These are phyloP conservation scores for Sporothrix euskadiensis DNA, from an alignment of 2,329 filamentous ascomycete species.

Conservation along the genomic window DNA sequence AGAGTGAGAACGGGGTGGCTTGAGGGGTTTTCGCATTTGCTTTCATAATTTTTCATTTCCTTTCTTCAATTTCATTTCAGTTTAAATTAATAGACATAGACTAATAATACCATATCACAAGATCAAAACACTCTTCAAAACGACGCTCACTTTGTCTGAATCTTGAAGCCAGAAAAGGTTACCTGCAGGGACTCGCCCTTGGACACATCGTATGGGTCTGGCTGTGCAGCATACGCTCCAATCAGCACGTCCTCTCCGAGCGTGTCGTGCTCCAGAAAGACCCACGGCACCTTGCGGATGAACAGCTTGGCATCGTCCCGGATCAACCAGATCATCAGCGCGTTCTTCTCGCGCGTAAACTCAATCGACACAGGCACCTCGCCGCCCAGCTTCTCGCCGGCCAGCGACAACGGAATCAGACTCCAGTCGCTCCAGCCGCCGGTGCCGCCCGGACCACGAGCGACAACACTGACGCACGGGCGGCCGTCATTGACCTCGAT, in stretches of 20 bases:
- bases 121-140: not conserved
- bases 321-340: constrained; percentile 28
- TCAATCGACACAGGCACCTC: constrained; percentile 20
- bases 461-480: constrained; percentile 30
- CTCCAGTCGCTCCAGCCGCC: constrained; percentile 32
- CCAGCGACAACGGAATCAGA: constrained; percentile 30
- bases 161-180: constrained; percentile 22
- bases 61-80: not conserved
- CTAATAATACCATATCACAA: not conserved
- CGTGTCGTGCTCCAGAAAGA: constrained; percentile 28
- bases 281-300: constrained; percentile 33
- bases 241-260: constrained; percentile 27
- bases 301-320: not conserved
- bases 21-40: not conserved
- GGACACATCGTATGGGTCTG: constrained; percentile 28
- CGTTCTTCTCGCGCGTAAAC: constrained; percentile 29
- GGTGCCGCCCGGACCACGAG: not conserved
- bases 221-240: constrained; percentile 30
- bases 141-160: constrained; percentile 20
- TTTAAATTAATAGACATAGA: not conserved
- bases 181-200: constrained; percentile 22
- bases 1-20: not conserved
- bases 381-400: constrained; percentile 12
- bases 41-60: not conserved
- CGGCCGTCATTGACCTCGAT: constrained; percentile 31